These are phyloP conservation scores for Durusdinium trenchii DNA, from an alignment of 73 alveolate genomes.

Conservation along the genomic window DNA sequence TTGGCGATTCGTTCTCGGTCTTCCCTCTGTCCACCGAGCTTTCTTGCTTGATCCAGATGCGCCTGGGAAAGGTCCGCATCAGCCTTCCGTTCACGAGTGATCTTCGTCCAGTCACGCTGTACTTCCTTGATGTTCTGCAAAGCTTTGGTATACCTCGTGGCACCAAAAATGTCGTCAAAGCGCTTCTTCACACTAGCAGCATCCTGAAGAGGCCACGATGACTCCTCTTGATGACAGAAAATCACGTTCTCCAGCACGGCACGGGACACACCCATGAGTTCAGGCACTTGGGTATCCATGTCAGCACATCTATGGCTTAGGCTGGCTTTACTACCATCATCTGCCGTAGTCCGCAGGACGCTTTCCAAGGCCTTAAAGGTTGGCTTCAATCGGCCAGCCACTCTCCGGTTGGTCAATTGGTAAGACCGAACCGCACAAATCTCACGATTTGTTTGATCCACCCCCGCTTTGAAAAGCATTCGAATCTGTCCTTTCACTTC, in stretches of 20 bases:
- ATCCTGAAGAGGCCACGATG: conserved; percentile 99
- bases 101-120: conserved; percentile 97
- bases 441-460: conserved; percentile 96
- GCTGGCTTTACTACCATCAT: conserved; percentile 98
- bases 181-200: conserved; percentile 98
- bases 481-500: conserved; percentile 98
- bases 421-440: conserved; percentile 98
- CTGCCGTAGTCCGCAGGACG: conserved; percentile 97
- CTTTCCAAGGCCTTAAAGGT: conserved; percentile 98
- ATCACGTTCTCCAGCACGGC: conserved; percentile 99
- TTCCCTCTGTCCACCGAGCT: conserved; percentile 77
- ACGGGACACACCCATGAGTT: conserved; percentile 98
- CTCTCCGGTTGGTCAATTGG: conserved; percentile 97
- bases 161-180: conserved; percentile 98
- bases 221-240: conserved; percentile 99
- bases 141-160: conserved; percentile 99
- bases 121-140: conserved; percentile 97
- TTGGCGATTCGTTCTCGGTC: conserved; percentile 71
- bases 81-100: conserved; percentile 97
- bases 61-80: conserved; percentile 97
- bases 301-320: conserved; percentile 98
- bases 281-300: conserved; percentile 98
- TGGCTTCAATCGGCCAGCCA: conserved; percentile 96
- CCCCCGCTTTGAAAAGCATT: conserved; percentile 97
- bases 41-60: conserved; percentile 96